Conservation (phyloP, 2,329 filamentous ascomycete species). For the Blumeria hordei region DNA sequence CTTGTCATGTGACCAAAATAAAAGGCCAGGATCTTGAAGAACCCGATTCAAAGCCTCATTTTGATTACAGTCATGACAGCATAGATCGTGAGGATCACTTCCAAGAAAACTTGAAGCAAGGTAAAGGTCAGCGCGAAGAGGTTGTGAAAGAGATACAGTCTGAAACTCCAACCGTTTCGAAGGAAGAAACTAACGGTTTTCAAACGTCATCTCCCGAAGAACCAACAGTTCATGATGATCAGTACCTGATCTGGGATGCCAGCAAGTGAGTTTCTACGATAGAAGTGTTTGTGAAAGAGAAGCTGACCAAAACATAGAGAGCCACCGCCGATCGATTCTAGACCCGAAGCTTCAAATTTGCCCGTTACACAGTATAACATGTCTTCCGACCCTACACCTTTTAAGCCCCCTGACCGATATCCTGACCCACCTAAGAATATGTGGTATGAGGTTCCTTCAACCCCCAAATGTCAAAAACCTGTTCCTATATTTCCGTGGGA, state of each 20-base stretch:
- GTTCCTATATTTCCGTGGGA: constrained; percentile 86
- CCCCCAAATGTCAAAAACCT: constrained; percentile 32
- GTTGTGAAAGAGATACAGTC: no score
- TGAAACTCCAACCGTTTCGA: no score
- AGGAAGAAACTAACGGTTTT: no score
- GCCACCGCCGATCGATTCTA: constrained; percentile 38
- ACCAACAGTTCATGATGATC: neutral
- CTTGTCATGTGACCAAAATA: no score
- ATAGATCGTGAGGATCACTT: no score
- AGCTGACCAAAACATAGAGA: constrained; percentile 13
- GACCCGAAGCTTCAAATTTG: constrained; percentile 68
- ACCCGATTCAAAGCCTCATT: no score
- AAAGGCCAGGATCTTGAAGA: no score
- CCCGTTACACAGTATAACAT: constrained; percentile 60
- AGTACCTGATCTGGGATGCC: constrained; percentile 18
- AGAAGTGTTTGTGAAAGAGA: neutral
- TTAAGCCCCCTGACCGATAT: constrained; percentile 52
- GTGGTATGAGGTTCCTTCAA: constrained; percentile 62
- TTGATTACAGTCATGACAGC: no score
- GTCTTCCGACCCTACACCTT: constrained; percentile 51
- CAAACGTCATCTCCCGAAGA: neutral
- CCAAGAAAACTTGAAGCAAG: no score
- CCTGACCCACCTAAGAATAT: constrained; percentile 68
- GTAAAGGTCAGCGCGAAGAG: no score
- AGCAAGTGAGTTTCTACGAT: constrained; percentile 21